Evolutionary conservation across 78 protist species (phyloP).

Genomic region (Dictyostelium brefeldianum): DNA sequence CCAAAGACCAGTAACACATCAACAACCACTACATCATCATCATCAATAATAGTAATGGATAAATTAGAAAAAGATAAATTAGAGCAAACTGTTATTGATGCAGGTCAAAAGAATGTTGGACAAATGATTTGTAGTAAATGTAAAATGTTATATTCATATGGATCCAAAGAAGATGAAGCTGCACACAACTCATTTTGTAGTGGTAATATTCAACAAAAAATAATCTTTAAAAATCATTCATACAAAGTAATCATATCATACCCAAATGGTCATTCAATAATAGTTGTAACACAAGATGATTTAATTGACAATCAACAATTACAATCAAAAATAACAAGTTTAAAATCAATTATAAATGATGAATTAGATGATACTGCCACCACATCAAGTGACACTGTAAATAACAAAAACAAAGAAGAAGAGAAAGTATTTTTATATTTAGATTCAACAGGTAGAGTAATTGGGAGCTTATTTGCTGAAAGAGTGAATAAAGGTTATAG

Average conservation of each 20-base stretch:
- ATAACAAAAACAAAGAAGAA: not conserved
- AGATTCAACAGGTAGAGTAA: constrained; percentile 16
- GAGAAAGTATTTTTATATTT: constrained; percentile 55
- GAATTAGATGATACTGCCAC: constrained; percentile 29
- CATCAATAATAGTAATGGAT: not conserved
- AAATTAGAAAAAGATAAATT: not conserved
- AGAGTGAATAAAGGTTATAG: constrained; percentile 16
- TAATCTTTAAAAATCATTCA: constrained; percentile 4
- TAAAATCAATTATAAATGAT: constrained; percentile 24
- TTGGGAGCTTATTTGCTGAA: constrained; percentile 57
- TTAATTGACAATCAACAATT: not conserved
- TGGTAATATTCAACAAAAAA: constrained; percentile 38
- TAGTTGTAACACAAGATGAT: constrained; percentile 5
- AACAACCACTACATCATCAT: not conserved
- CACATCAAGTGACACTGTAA: not conserved
- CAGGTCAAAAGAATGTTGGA: constrained; percentile 51
- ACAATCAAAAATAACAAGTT: not conserved
- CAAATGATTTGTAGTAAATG: constrained; percentile 63
- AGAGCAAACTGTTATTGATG: constrained; percentile 69
- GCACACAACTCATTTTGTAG: constrained; percentile 47
- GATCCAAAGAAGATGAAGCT: constrained; percentile 44
- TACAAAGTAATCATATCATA: constrained; percentile 19
- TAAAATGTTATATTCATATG: constrained; percentile 58
- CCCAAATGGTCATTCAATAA: constrained; percentile 39
- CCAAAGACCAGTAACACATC: not conserved